Base-by-base conservation (phyloP, 148 eudicot genomes). In the Diospyros kaki region DNA sequence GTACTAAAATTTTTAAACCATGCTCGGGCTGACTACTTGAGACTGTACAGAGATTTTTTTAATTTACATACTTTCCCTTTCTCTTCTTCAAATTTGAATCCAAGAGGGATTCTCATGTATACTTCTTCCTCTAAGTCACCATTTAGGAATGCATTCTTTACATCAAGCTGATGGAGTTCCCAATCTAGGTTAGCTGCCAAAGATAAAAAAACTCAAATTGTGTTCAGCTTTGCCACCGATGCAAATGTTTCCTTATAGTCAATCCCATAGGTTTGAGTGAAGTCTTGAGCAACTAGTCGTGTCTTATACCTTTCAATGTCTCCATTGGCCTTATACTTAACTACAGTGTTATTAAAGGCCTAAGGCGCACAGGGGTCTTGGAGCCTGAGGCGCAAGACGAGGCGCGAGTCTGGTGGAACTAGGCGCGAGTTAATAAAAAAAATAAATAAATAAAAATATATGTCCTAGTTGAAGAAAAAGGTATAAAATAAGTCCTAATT, bases 51-150 rank as follows among this genome's bases (percentile, higher is more conserved):
- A 4, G 72, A 68, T 9, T 51, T 68, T 28, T 38, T 50, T 10
- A 68, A 11, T 12, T 50, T 68, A 28, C 40, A 68, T 1, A 63
- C 60, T 41, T 18, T 44, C 0, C 5, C 42, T 12, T 38, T 38
- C 38, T 54, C 42, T 11, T 56, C 52, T 0, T 12, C 54, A 15
- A 3, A 51, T 55, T 75, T 17, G 0, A 67, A 54, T 3, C 72
- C 72, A 1, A 44, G 53, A 53, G 72, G 64, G 8, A 66, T 50
- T 2, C 41, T 58, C 72, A 75, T 75, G 11, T 53, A 75, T 3
- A 75, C 28, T 53, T 75, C 58, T 14, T 50, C 71, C 55, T 75
- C 71, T 9, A 75, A 42, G 3, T 66, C 71, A 1, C 78, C 78
- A 66, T 64, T 74, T 5, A 74, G 13, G 45, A 63, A 64, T 9